phyloP scores from a whole-genome alignment of 495 filamentous ascomycete species.

The Xylaria flabelliformis region DNA sequence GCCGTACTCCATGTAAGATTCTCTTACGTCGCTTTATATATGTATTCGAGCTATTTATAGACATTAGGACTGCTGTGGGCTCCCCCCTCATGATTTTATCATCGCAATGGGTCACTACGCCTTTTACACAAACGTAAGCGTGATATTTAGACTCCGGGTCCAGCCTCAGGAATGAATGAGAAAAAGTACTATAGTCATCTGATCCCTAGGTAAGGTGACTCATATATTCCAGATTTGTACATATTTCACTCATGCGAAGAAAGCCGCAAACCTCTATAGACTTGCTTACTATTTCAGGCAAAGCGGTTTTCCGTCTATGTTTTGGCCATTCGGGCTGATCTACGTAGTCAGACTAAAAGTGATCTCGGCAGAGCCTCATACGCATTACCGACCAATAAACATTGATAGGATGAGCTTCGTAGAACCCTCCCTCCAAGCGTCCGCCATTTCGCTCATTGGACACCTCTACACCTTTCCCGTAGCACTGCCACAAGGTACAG shows the following conservation, averaged over 20 bases:
- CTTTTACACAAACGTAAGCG: background rate
- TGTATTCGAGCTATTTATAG: background rate
- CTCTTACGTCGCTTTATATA: background rate
- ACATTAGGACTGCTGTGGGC: background rate
- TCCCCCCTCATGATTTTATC: background rate
- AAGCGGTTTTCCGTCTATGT: background rate
- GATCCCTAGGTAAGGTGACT: background rate
- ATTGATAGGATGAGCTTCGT: background rate
- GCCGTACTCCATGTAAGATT: background rate
- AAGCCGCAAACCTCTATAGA: background rate
- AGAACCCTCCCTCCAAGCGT: background rate
- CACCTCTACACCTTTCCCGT: slow-evolving; percentile 1
- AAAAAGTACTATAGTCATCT: background rate
- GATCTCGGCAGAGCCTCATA: background rate
- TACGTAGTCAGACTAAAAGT: background rate
- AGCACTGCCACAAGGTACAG: slow-evolving; percentile 1
- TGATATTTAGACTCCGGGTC: background rate
- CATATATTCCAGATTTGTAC: background rate
- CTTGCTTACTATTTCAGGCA: background rate
- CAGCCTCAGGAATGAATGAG: background rate
- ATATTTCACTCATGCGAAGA: background rate
- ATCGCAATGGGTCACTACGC: background rate
- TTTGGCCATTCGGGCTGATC: background rate
- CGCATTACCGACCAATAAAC: background rate
- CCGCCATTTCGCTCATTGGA: background rate